A percentile compares a stretch with the other conserved stretches of the same genome.
phyloP scores from a whole-genome alignment of 2,329 filamentous ascomycete genomes.

The Whalleya microplaca region DNA sequence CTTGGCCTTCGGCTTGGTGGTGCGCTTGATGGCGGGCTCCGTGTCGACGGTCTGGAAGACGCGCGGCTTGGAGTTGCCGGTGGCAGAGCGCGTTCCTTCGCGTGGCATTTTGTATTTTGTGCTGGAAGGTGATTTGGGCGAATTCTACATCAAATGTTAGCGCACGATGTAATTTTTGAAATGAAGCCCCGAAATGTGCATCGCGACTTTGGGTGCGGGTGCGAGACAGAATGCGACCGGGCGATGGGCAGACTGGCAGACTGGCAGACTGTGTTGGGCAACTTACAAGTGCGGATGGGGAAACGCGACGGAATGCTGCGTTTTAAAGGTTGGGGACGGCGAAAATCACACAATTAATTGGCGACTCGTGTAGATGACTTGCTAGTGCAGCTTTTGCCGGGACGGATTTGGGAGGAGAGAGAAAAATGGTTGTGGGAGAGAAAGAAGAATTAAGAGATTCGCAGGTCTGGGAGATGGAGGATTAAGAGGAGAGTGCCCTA shows the following conservation, averaged over 20 bases:
- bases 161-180: constrained; percentile 18
- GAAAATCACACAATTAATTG: constrained; percentile 13
- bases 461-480: constrained; percentile 16
- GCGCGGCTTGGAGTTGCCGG: constrained; percentile 57
- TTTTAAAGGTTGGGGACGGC: background rate
- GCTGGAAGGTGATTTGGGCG: constrained; percentile 8
- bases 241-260: constrained; percentile 10
- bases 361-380: constrained; percentile 5
- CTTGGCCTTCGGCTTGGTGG: constrained; percentile 37
- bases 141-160: constrained; percentile 33
- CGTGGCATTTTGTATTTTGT: constrained; percentile 45
- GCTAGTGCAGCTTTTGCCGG: constrained; percentile 7
- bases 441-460: constrained; percentile 17
- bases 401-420: constrained; percentile 4
- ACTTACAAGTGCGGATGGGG: constrained; percentile 22
- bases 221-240: constrained; percentile 38
- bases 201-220: constrained; percentile 30
- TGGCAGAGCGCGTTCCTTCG: constrained; percentile 56
- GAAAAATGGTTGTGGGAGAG: background rate
- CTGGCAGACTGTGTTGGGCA: constrained; percentile 19
- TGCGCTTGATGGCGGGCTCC: constrained; percentile 49
- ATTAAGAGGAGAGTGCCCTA: constrained; percentile 14
- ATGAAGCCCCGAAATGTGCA: constrained; percentile 3
- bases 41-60: constrained; percentile 55
- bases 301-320: constrained; percentile 14